phyloP scores from a whole-genome alignment of 1,284 basidiomycete genomes.

The Tilletia setariae region DNA sequence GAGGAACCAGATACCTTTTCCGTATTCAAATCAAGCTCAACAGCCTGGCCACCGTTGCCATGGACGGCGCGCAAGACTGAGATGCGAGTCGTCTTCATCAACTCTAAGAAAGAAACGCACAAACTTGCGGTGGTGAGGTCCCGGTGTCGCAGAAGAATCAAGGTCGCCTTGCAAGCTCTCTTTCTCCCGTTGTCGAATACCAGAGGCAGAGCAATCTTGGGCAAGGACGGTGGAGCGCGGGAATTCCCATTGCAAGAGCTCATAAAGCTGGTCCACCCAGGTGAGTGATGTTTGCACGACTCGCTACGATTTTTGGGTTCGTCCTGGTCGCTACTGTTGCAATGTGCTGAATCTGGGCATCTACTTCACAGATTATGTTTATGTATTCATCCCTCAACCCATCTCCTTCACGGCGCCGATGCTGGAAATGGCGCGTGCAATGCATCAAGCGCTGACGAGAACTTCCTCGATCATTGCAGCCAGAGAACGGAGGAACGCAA shows the following conservation, averaged over 20 bases:
- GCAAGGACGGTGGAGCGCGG: neutral
- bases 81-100: constrained; percentile 1
- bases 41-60: neutral
- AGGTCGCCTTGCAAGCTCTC: constrained; percentile 29
- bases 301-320: neutral
- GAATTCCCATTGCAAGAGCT: neutral
- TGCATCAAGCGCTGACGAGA: neutral
- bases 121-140: constrained; percentile 41
- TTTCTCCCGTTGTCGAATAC: neutral
- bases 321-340: neutral
- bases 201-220: neutral
- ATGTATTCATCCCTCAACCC: neutral
- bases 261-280: neutral
- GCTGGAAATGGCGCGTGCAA: neutral
- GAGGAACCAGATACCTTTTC: neutral
- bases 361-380: neutral
- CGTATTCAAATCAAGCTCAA: neutral
- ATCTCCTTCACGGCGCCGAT: neutral
- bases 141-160: constrained; percentile 29
- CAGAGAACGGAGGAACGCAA: too few relatives aligned
- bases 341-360: neutral
- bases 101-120: constrained; percentile 37
- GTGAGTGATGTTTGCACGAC: neutral
- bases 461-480: neutral
- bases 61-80: neutral